phyloP scores from a whole-genome alignment of 108 stramenopile species.

The Schizochytrium sp. region DNA sequence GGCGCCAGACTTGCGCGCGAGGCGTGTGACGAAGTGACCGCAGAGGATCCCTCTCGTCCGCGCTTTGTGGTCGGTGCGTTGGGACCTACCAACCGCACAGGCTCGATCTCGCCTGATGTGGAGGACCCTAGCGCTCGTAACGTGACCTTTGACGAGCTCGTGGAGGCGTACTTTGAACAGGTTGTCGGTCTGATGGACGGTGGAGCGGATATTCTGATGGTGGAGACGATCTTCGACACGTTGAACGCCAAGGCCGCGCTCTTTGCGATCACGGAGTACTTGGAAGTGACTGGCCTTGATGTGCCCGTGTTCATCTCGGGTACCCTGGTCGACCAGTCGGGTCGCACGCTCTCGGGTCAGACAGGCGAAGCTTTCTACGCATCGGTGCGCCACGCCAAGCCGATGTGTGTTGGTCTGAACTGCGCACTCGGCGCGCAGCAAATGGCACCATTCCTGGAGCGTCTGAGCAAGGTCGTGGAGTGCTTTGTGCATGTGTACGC shows the following conservation, averaged over 20 bases:
- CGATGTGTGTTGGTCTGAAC: constrained; percentile 96
- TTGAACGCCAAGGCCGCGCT: constrained; percentile 94
- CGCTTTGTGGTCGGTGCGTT: constrained; percentile 94
- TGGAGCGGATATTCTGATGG: constrained; percentile 87
- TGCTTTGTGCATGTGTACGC: constrained; percentile 95
- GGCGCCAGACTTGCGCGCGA: constrained; percentile 84
- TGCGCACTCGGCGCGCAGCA: constrained; percentile 92
- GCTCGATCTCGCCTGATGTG: constrained; percentile 86
- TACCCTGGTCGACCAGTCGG: constrained; percentile 93
- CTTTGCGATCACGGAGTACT: constrained; percentile 79
- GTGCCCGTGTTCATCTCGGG: constrained; percentile 94
- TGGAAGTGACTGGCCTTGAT: constrained; percentile 77
- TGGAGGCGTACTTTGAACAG: constrained; percentile 89
- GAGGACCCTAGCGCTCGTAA: constrained; percentile 86
- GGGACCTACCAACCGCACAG: constrained; percentile 95
- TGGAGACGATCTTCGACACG: constrained; percentile 97
- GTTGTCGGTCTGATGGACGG: constrained; percentile 87
- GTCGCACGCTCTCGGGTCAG: constrained; percentile 93
- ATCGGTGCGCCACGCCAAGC: constrained; percentile 89
- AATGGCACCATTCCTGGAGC: constrained; percentile 90
- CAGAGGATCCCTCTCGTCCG: constrained; percentile 80
- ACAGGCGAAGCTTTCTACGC: constrained; percentile 96
- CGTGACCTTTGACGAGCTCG: constrained; percentile 96
- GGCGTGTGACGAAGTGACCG: constrained; percentile 88
- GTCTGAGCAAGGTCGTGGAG: constrained; percentile 75